phyloP scores from a whole-genome alignment of 208 protist genomes.

The Tritrichomonas foetus region DNA sequence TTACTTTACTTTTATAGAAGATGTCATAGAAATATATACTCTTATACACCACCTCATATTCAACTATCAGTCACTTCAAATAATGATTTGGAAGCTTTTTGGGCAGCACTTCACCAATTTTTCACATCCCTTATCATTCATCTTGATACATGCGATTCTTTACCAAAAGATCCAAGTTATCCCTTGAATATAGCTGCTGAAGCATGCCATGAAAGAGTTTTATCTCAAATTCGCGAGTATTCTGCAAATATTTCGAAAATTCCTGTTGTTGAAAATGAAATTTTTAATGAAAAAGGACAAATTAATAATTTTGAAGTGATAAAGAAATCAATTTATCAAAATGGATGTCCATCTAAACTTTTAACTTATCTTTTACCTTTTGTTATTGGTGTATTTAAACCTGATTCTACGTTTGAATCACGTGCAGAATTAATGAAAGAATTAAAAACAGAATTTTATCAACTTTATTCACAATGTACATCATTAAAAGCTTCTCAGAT shows the following conservation, averaged over 20 bases:
- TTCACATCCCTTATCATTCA: background rate
- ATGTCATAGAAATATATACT: background rate
- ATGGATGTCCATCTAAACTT: background rate
- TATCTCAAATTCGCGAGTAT: background rate
- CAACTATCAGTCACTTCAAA: background rate
- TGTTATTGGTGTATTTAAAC: background rate
- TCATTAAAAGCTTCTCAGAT: background rate
- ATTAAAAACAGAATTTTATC: background rate
- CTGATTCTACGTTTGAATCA: background rate
- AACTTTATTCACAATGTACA: background rate
- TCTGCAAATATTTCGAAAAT: background rate
- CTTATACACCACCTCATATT: conserved; percentile 36
- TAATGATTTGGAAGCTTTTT: background rate
- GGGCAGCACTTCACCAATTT: background rate
- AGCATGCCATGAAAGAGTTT: background rate
- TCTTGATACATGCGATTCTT: background rate
- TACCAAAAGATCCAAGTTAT: background rate
- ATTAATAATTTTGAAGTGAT: background rate
- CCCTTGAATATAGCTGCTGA: background rate
- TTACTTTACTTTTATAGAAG: background rate
- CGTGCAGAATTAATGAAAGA: background rate
- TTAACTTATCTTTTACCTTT: background rate
- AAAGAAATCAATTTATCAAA: background rate
- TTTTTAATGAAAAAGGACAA: background rate
- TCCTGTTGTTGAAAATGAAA: background rate